Evolutionary conservation across 257 asterid species (phyloP).

Genomic region (Solanum pinnatisectum): DNA sequence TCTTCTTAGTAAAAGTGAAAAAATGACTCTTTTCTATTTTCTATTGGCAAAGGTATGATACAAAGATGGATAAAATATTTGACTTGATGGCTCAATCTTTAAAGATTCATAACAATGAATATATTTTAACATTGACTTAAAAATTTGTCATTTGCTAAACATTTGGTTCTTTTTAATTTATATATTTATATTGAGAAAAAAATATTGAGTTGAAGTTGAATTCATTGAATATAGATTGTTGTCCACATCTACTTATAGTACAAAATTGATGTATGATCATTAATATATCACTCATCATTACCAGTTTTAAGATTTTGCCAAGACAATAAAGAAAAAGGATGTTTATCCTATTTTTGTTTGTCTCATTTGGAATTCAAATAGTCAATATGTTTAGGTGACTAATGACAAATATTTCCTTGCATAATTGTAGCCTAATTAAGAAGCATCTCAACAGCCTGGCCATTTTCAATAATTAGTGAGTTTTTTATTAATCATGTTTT

Average conservation of each 20-base stretch:
- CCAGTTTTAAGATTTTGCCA: constrained; percentile 9
- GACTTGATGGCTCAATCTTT: neutral
- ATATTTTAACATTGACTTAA: neutral
- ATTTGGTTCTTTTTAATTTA: neutral
- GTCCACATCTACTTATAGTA: neutral
- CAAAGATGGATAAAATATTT: neutral
- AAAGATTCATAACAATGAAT: neutral
- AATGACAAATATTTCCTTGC: no score
- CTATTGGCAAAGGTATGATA: neutral
- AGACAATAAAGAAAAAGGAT: neutral
- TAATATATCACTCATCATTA: neutral
- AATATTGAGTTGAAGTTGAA: neutral
- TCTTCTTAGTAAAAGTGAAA: neutral
- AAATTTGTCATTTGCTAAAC: neutral
- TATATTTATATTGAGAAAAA: neutral
- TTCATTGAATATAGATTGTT: neutral
- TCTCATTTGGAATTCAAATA: no score
- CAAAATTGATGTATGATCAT: neutral
- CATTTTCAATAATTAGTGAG: no score
- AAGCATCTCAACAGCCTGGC: no score
- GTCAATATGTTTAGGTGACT: no score
- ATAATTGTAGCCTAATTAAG: no score
- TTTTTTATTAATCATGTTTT: no score
- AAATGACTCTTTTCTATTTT: neutral
- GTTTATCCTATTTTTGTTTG: neutral